Evolutionary conservation across 805 yeast species (phyloP).

Genomic region (Candida dajiaensis): DNA sequence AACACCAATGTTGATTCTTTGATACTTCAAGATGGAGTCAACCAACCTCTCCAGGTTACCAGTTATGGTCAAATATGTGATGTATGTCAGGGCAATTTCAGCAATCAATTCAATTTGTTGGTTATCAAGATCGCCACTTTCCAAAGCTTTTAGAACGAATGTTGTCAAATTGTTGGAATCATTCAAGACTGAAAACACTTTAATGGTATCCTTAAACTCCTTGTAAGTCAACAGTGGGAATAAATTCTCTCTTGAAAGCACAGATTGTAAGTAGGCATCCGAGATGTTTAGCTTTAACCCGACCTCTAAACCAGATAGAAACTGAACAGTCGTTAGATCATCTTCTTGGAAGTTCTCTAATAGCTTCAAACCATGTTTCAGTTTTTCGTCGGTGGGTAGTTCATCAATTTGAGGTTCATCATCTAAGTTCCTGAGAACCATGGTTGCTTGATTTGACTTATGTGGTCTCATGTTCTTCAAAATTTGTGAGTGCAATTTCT

Average conservation of each 20-base stretch:
- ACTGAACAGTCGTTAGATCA: slow-evolving; percentile 13
- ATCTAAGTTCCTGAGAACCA: slow-evolving; percentile 43
- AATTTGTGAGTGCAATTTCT: slow-evolving; percentile 47
- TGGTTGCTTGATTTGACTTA: slow-evolving; percentile 48
- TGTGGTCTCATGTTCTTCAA: slow-evolving; percentile 53
- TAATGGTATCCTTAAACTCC: slow-evolving; percentile 22
- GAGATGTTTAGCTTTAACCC: slow-evolving; percentile 29
- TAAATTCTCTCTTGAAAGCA: slow-evolving; percentile 23
- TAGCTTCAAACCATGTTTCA: slow-evolving; percentile 25
- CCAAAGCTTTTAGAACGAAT: slow-evolving; percentile 12
- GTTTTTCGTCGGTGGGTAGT: slow-evolving; percentile 11
- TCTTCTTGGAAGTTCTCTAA: slow-evolving; percentile 28
- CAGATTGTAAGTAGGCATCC: slow-evolving; percentile 25
- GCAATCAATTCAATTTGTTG: slow-evolving; percentile 13
- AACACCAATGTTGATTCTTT: background rate
- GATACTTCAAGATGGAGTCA: slow-evolving; percentile 10
- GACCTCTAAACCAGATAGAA: slow-evolving; percentile 22
- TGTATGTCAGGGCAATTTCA: background rate
- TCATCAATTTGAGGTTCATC: slow-evolving; percentile 1
- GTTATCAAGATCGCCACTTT: slow-evolving; percentile 14
- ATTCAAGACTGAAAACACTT: slow-evolving; percentile 8
- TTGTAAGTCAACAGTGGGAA: slow-evolving; percentile 33
- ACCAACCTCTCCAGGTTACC: slow-evolving; percentile 2
- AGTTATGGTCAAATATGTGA: background rate
- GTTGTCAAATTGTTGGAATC: slow-evolving; percentile 24